Base-by-base conservation (phyloP, 306 rosid species). In the Albizia julibrissin region DNA sequence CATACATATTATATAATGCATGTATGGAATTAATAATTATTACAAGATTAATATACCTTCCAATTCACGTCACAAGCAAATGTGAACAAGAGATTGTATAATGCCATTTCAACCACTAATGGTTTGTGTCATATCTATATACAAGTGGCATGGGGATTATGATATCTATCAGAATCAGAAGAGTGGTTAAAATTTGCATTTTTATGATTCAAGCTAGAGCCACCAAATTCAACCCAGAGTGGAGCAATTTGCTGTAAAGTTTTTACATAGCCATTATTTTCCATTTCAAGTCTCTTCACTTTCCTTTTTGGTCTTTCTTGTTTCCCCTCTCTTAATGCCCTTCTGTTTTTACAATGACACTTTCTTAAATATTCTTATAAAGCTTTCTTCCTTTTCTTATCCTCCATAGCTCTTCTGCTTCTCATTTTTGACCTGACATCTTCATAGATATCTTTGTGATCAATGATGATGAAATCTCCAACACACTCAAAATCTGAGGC, bases 391-490 rank as follows among this genome's bases (percentile, higher is more conserved):
- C 26, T 64, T 37, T 54, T 56, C 49, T 34, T 52, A 54, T 77
- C 56, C 75, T 74, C 59, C 58, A 4, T 12, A 42, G 59, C 37
- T 50, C 66, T 75, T 74, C 58, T 44, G 52, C 72, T 78, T 79
- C 39, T 39, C 54, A 15, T 31, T 76, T 29, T 29, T 64, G 21
- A 64, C 59, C 70, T 68, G 37, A 69, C 33, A 66, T 69, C 33
- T 42, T 70, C 74, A 22, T 42, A 70, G 33, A 70, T 10, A 10
- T 64, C 40, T 62, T 27, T 62, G 26, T 50, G 34, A 64, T 65
- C 29, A 54, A 83, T 81, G 47, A 89, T 87, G 95, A 91, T 81
- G 84, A 87, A 83, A 43, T 91, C 94, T 82, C 86, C 85, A 29
- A 8, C 69, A 42, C 72, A 86, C 47, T 75, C 89, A 61, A 86